A percentile compares a stretch with the other conserved stretches of the same genome.
These are phyloP conservation scores for Achlya hypogyna DNA, from an alignment of 352 stramenopile genomes.

Conservation along the genomic window DNA sequence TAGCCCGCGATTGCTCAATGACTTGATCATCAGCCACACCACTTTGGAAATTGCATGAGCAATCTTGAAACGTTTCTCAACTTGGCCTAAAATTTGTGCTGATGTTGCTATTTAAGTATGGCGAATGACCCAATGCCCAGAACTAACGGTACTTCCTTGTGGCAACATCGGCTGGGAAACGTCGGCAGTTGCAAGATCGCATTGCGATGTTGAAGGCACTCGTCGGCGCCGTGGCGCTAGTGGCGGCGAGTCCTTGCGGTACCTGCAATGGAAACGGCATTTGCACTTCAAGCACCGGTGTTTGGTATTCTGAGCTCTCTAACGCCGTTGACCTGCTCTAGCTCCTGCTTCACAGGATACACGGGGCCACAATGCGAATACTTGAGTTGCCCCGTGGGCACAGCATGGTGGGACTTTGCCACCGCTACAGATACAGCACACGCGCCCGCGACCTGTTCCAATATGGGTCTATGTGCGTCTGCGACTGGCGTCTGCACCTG, in stretches of 20 bases:
- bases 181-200: too few species aligned
- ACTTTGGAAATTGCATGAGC: too few species aligned
- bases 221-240: neutral
- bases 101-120: too few species aligned
- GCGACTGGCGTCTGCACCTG: conserved; percentile 42
- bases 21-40: too few species aligned
- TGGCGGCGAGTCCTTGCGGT: neutral
- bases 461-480: conserved; percentile 47
- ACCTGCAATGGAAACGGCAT: conserved; percentile 56
- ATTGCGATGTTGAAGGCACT: neutral
- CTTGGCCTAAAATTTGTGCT: too few species aligned
- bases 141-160: too few species aligned
- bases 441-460: conserved; percentile 52
- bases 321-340: neutral
- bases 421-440: conserved; percentile 46
- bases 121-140: too few species aligned
- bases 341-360: neutral
- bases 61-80: too few species aligned
- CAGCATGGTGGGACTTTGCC: conserved; percentile 57
- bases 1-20: too few species aligned
- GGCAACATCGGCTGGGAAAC: too few species aligned
- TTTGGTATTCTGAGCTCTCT: neutral
- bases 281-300: conserved; percentile 25
- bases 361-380: neutral
- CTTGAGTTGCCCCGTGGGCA: conserved; percentile 39